Percentiles rank a stretch among this genome's conserved stretches.
These are phyloP conservation scores for Fraxinus xanthoxyloides DNA, from an alignment of 305 asterid species.

Conservation along the genomic window DNA sequence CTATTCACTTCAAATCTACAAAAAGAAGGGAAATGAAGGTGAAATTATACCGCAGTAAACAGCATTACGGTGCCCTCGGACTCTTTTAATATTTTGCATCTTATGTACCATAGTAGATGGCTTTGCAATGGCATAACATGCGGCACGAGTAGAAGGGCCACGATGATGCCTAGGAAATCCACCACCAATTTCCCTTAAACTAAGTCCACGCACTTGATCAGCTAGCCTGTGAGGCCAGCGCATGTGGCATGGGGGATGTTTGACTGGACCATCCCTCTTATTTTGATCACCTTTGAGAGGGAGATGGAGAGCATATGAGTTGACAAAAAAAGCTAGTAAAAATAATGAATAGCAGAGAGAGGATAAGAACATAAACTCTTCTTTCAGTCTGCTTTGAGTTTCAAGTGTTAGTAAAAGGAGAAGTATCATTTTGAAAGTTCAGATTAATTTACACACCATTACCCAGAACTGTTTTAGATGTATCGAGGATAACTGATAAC, in stretches of 20 bases:
- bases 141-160: constrained; percentile 86
- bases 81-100: constrained; percentile 76
- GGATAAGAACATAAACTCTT: constrained; percentile 10
- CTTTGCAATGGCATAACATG: constrained; percentile 89
- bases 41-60: constrained; percentile 82
- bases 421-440: constrained; percentile 12
- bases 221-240: constrained; percentile 95
- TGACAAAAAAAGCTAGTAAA: constrained; percentile 1
- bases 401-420: constrained; percentile 3
- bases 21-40: constrained; percentile 10
- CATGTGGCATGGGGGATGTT: constrained; percentile 62
- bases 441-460: constrained; percentile 4
- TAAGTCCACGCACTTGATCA: constrained; percentile 86
- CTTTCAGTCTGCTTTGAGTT: constrained; percentile 14
- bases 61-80: constrained; percentile 93
- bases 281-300: constrained; percentile 55
- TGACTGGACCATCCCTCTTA: constrained; percentile 42
- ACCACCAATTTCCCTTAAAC: constrained; percentile 95
- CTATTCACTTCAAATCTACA: constrained; percentile 10
- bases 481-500: constrained; percentile 2
- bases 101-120: constrained; percentile 97
- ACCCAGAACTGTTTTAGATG: constrained; percentile 11
- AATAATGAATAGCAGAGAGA: constrained; percentile 20
- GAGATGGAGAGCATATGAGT: constrained; percentile 32
- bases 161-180: constrained; percentile 96